Evolutionary conservation across 305 asterid species (phyloP), one percentile per base, ranked within the genome.

Genomic region (Fraxinus paxiana): DNA sequence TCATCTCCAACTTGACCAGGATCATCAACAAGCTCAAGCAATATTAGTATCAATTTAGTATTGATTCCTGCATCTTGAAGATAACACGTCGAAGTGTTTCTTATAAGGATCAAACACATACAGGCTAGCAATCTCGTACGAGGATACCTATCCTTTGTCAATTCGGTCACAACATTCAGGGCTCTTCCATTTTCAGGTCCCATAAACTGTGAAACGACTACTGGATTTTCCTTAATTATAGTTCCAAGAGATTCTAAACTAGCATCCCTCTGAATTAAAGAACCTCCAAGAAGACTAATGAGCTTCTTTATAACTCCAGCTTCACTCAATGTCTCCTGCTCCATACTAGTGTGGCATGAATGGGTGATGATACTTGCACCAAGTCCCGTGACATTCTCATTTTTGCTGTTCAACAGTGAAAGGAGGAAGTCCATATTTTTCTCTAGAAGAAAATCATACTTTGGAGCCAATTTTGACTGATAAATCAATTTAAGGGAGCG

Each of bases 1-100:
- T 94, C 98, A 43, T 93, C 99, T 84, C 99, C 98, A 83, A 94
- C 98, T 90, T 91, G 98, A 86, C 95, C 95, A 77, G 92, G 90
- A 85, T 94, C 97, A 83, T 94, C 97, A 37, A 96, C 88, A 83
- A 96, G 98, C 85, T 96, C 98, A 71, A 89, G 90, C 79, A 96
- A 87, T 85, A 92, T 84, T 22, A 83, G n/a, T 17, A 96, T 87
- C 90, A 96, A 77, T 79, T 88, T 90, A 41, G 88, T 87, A 86
- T 90, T 92, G 84, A 89, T 83, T 81, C 85, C 88, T 30, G 88
- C 81, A 77, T 92, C 98, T 82, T 90, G 98, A 80, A 89, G 90
- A 82, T 82, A 91, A 76, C 87, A 86, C 63, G 86, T 80, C 43
- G 84, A 83, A 38, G 93, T 80, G 74, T 96, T 94, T 84, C 92